Conservation (phyloP, 495 filamentous ascomycete genomes). For the Trichocladium uniseriatum region DNA sequence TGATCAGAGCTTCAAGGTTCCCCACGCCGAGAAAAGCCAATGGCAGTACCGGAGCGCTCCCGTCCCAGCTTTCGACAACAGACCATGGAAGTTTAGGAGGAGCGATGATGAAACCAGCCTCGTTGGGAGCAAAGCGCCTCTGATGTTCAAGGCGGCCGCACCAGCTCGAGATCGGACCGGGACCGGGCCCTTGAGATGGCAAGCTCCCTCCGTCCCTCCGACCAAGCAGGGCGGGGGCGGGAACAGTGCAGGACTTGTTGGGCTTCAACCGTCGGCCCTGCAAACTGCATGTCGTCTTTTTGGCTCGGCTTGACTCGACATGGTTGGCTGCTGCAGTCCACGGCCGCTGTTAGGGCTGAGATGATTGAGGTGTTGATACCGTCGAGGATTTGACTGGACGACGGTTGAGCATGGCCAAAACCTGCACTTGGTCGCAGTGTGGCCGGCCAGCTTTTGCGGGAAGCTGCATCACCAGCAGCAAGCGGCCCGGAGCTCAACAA, state of each 20-base stretch:
- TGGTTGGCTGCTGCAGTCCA: conserved; percentile 17
- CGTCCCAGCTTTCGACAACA: no score
- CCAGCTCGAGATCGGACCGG: not conserved
- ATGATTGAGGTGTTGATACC: conserved; percentile 10
- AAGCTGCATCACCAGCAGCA: not conserved
- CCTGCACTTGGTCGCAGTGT: conserved; percentile 7
- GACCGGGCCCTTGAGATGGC: not conserved
- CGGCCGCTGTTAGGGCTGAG: conserved; percentile 12
- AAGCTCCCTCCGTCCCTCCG: not conserved
- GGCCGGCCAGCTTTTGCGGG: not conserved
- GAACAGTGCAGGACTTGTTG: not conserved
- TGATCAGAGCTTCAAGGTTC: conserved; percentile 23
- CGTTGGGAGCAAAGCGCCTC: not conserved
- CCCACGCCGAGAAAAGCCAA: conserved; percentile 26
- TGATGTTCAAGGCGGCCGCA: not conserved
- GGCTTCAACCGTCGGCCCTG: conserved; percentile 8
- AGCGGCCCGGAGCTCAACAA: not conserved
- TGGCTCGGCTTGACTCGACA: not conserved
- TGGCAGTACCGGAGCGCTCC: no score
- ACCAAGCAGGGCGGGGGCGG: no score
- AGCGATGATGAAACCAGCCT: conserved; percentile 9
- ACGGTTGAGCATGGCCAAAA: conserved; percentile 16
- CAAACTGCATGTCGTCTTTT: conserved; percentile 10
- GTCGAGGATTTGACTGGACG: conserved; percentile 17
- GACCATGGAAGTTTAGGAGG: conserved; percentile 20